Evolutionary conservation across 768 basidiomycete genomes (phyloP).

Genomic region (Panaeolus cyanescens): DNA sequence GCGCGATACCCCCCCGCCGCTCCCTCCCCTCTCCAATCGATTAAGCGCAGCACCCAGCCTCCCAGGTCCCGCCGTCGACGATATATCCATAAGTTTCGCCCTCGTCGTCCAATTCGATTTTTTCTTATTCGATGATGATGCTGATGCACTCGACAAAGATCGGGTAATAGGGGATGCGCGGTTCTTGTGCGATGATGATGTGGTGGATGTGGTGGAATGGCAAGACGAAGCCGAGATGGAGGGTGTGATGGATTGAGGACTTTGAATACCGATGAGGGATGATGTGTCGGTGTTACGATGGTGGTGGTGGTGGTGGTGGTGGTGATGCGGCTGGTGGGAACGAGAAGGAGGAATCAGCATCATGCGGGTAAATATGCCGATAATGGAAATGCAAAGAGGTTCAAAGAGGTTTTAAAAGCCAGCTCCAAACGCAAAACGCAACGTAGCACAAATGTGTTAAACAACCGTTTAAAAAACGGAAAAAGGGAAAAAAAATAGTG

Average conservation of each 20-base stretch:
- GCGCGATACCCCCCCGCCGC: not conserved
- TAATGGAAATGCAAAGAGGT: not conserved
- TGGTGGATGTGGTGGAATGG: not conserved
- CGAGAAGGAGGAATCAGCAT: not conserved
- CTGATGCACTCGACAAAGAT: not conserved
- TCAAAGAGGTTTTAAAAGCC: not conserved
- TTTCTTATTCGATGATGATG: not conserved
- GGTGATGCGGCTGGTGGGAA: not conserved
- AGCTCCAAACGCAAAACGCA: not conserved
- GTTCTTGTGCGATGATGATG: not conserved
- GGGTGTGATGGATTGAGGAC: not conserved
- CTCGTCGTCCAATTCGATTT: slow-evolving; percentile 30
- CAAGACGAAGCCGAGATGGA: not conserved
- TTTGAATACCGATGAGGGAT: not conserved
- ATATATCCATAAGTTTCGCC: slow-evolving; percentile 42
- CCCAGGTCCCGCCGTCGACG: slow-evolving; percentile 33
- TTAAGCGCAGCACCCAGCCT: not conserved
- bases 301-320: not conserved
- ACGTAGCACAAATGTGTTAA: no score
- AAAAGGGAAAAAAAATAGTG: not conserved
- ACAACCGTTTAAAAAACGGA: no score
- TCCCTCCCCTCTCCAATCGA: not conserved
- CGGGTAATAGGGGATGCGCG: not conserved
- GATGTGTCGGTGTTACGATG: not conserved
- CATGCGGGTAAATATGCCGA: not conserved